Evolutionary conservation across 768 basidiomycete genomes (phyloP), one percentile per base, ranked within the genome.

Genomic region (Leccinum uliginosum): DNA sequence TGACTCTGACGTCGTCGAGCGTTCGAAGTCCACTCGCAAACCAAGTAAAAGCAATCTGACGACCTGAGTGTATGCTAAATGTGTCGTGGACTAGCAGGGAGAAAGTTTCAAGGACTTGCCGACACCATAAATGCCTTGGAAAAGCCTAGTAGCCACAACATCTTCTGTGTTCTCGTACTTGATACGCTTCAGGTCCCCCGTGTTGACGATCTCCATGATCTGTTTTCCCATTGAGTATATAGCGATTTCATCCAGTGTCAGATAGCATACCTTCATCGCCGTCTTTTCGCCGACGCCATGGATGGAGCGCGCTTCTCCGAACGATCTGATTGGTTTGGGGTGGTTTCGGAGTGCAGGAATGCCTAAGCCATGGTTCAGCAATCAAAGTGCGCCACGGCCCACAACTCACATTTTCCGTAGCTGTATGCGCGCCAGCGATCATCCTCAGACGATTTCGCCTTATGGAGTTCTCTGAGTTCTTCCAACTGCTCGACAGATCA

Each of bases 61-160:
- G 80, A 12, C 93, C 89, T 89, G 53, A 19, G 21, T 27, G 23
- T 38, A 47, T 23, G 40, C 3, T 59, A 8, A 58, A 54, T 26
- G 6, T 51, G 6, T 51, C 21, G 26, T 23, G 44, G n/a, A 44
- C 26, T 11, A 35, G 23, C 7, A 54, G 30, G 35, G 15, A 30
- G 40, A 51, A 56, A 11, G 35, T 4, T 7, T 46, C 1, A 7
- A n/a, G 11, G 54, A 72, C 86, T 58, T 58, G 84, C 92, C 93
- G 56, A 94, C 91, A 30, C 90, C 92, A 64, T 95, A 95, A 44
- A 97, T 87, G 8, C 89, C 88, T 53, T 82, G 80, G 65, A 96
- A 94, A 10, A 84, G 47, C 23, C 76, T 73, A 3, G 79, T 77
- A 0, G 78, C 79, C 38, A 74, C 67, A 1, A 89, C 77, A 51